phyloP scores from a whole-genome alignment of 768 basidiomycete species.

The Galerina marginata region DNA sequence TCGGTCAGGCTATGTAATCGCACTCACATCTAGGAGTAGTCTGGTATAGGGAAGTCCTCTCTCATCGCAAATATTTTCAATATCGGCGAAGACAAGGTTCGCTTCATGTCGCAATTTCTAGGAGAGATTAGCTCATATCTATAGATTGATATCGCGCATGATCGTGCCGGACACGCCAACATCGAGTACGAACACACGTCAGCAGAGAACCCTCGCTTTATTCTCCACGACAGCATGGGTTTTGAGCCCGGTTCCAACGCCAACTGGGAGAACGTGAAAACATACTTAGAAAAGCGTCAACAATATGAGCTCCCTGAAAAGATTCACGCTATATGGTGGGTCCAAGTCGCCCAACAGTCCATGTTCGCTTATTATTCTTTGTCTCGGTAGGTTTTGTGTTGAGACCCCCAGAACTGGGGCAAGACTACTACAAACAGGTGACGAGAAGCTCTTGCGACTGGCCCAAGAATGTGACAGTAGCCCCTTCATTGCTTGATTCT shows the following conservation, averaged over 20 bases:
- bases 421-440: constrained; percentile 27
- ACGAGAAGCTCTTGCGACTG: constrained; percentile 28
- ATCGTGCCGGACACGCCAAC: constrained; percentile 26
- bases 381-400: constrained; percentile 31
- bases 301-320: constrained; percentile 14
- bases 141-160: constrained; percentile 25
- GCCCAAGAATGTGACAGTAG: constrained; percentile 14
- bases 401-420: constrained; percentile 23
- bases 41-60: constrained; percentile 37
- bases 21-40: constrained; percentile 15
- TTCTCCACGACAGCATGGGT: constrained; percentile 36
- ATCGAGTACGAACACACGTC: constrained; percentile 29
- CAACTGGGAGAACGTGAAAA: constrained; percentile 27
- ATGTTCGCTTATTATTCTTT: background rate
- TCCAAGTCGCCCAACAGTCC: background rate
- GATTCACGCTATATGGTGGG: constrained; percentile 35
- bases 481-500: background rate
- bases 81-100: constrained; percentile 21
- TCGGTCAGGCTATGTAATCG: background rate
- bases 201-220: constrained; percentile 26
- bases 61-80: constrained; percentile 32
- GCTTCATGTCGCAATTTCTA: background rate
- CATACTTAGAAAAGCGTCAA: constrained; percentile 25
- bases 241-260: constrained; percentile 33
- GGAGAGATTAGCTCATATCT: background rate